These are phyloP conservation scores for Hemisphaericaspora lyxosophila DNA, from an alignment of 1,139 yeast genomes.

Conservation along the genomic window DNA sequence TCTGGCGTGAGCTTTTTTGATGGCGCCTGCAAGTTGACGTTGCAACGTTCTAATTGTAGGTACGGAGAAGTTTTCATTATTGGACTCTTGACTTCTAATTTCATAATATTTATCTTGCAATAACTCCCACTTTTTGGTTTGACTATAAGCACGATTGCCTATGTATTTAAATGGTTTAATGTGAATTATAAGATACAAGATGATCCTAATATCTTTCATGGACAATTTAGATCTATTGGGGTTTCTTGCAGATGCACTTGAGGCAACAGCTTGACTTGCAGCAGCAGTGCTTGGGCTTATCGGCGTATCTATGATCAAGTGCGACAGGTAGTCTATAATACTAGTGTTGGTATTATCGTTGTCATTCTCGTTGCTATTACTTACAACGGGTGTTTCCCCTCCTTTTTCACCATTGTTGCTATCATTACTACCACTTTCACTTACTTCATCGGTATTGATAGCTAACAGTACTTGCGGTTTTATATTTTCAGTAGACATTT, in stretches of 20 bases:
- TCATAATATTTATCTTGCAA: conserved; percentile 29
- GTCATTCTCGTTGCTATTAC: neutral
- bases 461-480: neutral
- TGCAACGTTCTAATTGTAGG: conserved; percentile 42
- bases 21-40: conserved; percentile 36
- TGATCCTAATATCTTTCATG: conserved; percentile 28
- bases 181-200: conserved; percentile 30
- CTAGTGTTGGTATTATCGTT: neutral
- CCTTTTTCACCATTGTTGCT: neutral
- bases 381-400: neutral
- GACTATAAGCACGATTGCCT: conserved; percentile 34
- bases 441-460: neutral
- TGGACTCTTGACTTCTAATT: conserved; percentile 15
- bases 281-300: conserved; percentile 2
- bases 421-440: conserved; percentile 1
- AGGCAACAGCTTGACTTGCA: conserved; percentile 3
- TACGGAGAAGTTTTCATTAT: conserved; percentile 17
- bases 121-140: conserved; percentile 38
- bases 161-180: conserved; percentile 40
- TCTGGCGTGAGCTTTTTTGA: conserved; percentile 29
- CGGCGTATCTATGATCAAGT: neutral
- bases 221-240: conserved; percentile 29
- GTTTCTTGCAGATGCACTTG: conserved; percentile 6
- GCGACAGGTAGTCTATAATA: neutral
- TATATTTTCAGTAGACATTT: neutral